Evolutionary conservation across 2,329 filamentous ascomycete species (phyloP), one percentile per base, ranked within the genome.

Genomic region (Verticillium isaacii): DNA sequence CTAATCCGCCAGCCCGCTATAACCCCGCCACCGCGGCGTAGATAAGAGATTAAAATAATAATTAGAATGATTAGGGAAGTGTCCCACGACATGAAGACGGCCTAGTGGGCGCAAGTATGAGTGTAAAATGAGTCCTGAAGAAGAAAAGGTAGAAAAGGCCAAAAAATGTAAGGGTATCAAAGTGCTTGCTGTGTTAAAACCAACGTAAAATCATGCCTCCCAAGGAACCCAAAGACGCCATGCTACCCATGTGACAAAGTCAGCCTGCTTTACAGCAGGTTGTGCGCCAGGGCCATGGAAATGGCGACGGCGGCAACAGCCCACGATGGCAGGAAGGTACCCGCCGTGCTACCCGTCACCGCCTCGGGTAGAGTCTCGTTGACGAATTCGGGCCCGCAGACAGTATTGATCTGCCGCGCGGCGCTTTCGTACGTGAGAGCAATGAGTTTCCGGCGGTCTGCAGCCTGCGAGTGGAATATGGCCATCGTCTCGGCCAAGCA

Each of bases 401-500:
- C 80, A 12, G 85, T 79, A 70, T 97, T 90, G 59, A 98, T 82
- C 68, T 89, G 85, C 64, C 83, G 76, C 0, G 94, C 93, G 0
- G 93, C 92, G 11, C 77, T 69, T 6, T 82, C 75, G 72, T 97
- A 98, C 0, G 88, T 90, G 17, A 79, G 73, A 32, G 85, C 84
- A 56, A 98, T 82, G 8, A 87, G 84, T 67, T 90, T 86, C 3
- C 79, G 83, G 39, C 85, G 79, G 68, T 93, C 86, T 15, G 83
- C 80, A 0, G 91, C 87, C 34, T 89, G 89, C 0, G 84, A 76
- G 60, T 90, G 87, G 74, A 90, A 97, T 19, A 96, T 84, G 32
- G 82, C 82, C 92, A 98, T 96, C 5, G 91, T 94, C 64, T 91
- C 81, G 70, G 88, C 82, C 54, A 95, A 80, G 73, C 95, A 98